Conservation (phyloP, 1,139 yeast species). For the Blastobotrys elegans region DNA sequence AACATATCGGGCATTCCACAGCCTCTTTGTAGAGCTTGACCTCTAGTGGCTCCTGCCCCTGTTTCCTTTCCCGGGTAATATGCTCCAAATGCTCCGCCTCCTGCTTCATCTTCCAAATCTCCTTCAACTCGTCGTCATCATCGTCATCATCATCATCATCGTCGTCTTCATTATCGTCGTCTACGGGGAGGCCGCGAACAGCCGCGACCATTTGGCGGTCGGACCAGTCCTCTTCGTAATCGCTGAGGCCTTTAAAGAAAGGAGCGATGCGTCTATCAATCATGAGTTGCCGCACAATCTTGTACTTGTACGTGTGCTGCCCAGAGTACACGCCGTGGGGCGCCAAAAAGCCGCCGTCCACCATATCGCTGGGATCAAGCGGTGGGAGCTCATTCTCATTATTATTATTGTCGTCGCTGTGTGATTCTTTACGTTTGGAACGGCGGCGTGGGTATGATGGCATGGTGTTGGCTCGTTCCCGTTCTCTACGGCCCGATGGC, state of each 20-base stretch:
- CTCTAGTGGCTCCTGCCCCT: slow-evolving; percentile 25
- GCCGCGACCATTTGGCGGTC: slow-evolving; percentile 62
- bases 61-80: not conserved
- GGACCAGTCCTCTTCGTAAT: slow-evolving; percentile 69
- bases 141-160: not conserved
- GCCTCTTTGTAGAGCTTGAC: slow-evolving; percentile 56
- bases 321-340: slow-evolving; percentile 84
- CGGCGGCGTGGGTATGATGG: slow-evolving; percentile 1
- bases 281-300: slow-evolving; percentile 63
- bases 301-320: slow-evolving; percentile 68
- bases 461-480: slow-evolving; percentile 8
- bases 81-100: slow-evolving; percentile 18
- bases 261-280: slow-evolving; percentile 73
- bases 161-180: not conserved
- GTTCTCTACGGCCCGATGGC: not conserved
- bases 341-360: slow-evolving; percentile 52
- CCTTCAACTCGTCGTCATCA: slow-evolving; percentile 6
- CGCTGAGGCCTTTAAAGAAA: slow-evolving; percentile 84
- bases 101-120: slow-evolving; percentile 15
- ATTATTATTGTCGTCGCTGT: not conserved
- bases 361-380: slow-evolving; percentile 39
- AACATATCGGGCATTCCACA: slow-evolving; percentile 91
- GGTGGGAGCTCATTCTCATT: slow-evolving; percentile 1
- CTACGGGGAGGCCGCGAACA: slow-evolving; percentile 33
- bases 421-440: not conserved